These are phyloP conservation scores for Trichoderma atrobrunneum DNA, from an alignment of 2,329 filamentous ascomycete species.

Conservation along the genomic window DNA sequence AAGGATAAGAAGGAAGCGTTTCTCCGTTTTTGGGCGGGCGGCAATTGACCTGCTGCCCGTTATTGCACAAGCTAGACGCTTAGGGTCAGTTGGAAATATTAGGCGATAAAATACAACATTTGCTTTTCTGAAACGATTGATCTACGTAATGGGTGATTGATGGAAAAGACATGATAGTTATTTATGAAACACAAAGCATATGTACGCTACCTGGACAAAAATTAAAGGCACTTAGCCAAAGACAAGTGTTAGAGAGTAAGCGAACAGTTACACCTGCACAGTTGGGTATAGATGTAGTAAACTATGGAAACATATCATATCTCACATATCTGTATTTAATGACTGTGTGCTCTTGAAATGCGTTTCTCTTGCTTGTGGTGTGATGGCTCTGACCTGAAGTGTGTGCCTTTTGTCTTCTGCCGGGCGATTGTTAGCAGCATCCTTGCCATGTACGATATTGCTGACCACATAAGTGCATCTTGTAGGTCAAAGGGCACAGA, in stretches of 20 bases:
- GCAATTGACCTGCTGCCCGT: not conserved
- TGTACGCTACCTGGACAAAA: not conserved
- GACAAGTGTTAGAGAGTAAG: no score
- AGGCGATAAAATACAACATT: not conserved
- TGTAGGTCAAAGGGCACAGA: not conserved
- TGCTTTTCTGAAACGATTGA: not conserved
- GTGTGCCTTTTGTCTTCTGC: not conserved
- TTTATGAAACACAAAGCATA: not conserved
- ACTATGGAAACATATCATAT: no score
- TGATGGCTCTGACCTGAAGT: no score
- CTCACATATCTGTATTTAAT: no score
- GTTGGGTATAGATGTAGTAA: no score
- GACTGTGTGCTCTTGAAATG: no score
- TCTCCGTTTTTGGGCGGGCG: constrained; percentile 29
- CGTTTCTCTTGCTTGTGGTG: no score
- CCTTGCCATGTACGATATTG: not conserved
- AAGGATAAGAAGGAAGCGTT: constrained; percentile 28
- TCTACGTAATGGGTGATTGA: not conserved
- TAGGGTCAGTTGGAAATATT: not conserved
- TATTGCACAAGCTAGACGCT: not conserved
- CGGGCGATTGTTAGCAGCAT: not conserved
- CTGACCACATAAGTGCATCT: not conserved
- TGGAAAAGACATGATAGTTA: not conserved
- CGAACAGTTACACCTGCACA: no score
- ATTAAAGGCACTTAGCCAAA: not conserved